Evolutionary conservation across 257 asterid genomes (phyloP), one percentile per base, ranked within the genome.

Genomic region (Linderniella brevidens): DNA sequence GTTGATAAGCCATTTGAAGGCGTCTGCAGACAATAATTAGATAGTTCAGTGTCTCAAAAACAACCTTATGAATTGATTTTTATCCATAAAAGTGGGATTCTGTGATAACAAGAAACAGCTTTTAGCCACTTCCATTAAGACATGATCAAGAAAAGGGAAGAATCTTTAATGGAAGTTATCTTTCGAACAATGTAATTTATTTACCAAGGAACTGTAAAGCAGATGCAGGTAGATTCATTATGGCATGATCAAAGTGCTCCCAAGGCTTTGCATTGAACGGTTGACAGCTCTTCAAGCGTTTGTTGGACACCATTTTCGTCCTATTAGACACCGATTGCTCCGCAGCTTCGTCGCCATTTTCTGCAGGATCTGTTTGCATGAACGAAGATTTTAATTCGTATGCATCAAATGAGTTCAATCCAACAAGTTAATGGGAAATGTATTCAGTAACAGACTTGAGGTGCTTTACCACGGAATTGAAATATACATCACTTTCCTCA

Each of bases 191-290:
- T n/a, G n/a, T n/a, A n/a, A n/a, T n/a, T 25, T 25, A n/a, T 43
- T 72, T 74, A 78, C 98, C 96, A 56, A 88, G 94, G 66, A 88
- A 88, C 19, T 74, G 79, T 11, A 84, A 25, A 16, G 96, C 94
- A 58, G 96, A 81, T 17, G 96, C 98, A 47, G 98, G 98, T 36
- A 88, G 73, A 65, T 88, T 84, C 98, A 88, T 88, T 48, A 88
- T 73, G 58, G 81, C 74, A 56, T 88, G 98, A 68, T 88, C 98
- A 46, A 78, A 60, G 55, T 76, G 98, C 75, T 88, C 95, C 88
- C 92, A 84, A 17, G 95, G 87, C 62, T 71, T 78, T 41, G 68
- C 66, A 55, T 48, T 49, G 50, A 80, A 74, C 48, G 76, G 50
- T 29, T 49, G 64, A 17, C 74, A 76, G 52, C 70, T 62, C 61